Evolutionary conservation across 495 filamentous ascomycete genomes (phyloP).

Genomic region (Alectoria sarmentosa): DNA sequence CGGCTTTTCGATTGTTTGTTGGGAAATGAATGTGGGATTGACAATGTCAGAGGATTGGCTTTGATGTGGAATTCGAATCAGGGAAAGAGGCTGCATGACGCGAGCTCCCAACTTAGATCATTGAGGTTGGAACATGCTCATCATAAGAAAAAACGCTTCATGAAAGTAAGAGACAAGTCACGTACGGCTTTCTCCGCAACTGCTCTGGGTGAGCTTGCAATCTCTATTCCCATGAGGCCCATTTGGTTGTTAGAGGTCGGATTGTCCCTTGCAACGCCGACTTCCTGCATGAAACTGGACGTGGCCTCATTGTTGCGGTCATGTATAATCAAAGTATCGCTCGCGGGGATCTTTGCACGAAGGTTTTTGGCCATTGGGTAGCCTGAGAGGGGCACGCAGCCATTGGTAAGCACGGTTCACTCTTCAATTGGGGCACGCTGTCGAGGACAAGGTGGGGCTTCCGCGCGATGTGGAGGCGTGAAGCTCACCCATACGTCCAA

Average conservation of each 20-base stretch:
- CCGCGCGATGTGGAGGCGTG: constrained; percentile 9
- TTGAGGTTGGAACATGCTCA: constrained; percentile 48
- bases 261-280: constrained; percentile 32
- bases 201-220: constrained; percentile 51
- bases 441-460: constrained; percentile 9
- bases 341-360: constrained; percentile 62
- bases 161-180: constrained; percentile 5
- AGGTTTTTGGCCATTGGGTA: constrained; percentile 88
- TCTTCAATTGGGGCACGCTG: constrained; percentile 5
- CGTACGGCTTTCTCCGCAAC: constrained; percentile 66
- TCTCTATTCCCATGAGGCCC: constrained; percentile 44
- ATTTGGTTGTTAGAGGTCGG: neutral
- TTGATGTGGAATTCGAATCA: constrained; percentile 46
- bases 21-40: neutral
- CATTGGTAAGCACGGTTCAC: constrained; percentile 22
- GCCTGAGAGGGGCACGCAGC: constrained; percentile 35
- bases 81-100: constrained; percentile 36
- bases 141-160: constrained; percentile 32
- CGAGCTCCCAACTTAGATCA: constrained; percentile 54
- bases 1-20: neutral
- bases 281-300: constrained; percentile 54
- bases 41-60: constrained; percentile 58
- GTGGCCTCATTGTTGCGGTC: constrained; percentile 64
- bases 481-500: constrained; percentile 77
- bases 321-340: constrained; percentile 61